phyloP scores from a whole-genome alignment of 208 protist species.

The Acanthamoeba sp. region DNA sequence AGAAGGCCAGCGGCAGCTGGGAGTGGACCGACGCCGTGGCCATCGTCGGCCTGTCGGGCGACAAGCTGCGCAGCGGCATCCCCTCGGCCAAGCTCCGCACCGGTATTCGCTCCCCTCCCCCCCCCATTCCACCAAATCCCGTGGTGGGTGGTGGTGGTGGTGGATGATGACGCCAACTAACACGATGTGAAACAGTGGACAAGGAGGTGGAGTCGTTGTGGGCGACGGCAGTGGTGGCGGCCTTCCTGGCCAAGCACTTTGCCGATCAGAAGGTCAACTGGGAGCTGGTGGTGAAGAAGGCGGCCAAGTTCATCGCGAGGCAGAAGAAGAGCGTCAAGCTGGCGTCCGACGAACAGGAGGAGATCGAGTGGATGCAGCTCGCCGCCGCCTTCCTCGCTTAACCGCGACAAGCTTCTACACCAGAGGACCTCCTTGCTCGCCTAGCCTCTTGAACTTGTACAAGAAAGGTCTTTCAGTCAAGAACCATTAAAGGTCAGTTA shows the following conservation, averaged over 20 bases:
- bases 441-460: too few relatives aligned
- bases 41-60: not conserved
- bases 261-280: constrained; percentile 67
- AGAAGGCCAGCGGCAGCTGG: constrained; percentile 67
- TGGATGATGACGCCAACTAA: too few relatives aligned
- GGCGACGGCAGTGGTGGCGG: constrained; percentile 65
- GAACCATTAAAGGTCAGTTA: too few relatives aligned
- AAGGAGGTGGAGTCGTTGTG: not conserved
- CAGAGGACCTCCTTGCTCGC: too few relatives aligned
- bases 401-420: too few relatives aligned
- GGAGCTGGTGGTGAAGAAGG: constrained; percentile 75
- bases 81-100: not conserved
- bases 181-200: too few relatives aligned
- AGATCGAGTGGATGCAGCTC: not conserved
- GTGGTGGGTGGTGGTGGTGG: too few relatives aligned
- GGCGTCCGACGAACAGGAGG: not conserved
- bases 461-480: too few relatives aligned
- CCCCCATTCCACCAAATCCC: too few relatives aligned
- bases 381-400: constrained; percentile 1
- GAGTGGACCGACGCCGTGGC: not conserved
- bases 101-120: not conserved
- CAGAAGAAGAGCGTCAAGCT: constrained; percentile 18
- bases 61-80: constrained; percentile 10
- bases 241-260: constrained; percentile 7
- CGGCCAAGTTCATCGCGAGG: constrained; percentile 10